A percentile compares a stretch with the other conserved stretches of the same genome.
Evolutionary conservation across 1,139 yeast species (phyloP).

Genomic region (Wickerhamomyces sp.): DNA sequence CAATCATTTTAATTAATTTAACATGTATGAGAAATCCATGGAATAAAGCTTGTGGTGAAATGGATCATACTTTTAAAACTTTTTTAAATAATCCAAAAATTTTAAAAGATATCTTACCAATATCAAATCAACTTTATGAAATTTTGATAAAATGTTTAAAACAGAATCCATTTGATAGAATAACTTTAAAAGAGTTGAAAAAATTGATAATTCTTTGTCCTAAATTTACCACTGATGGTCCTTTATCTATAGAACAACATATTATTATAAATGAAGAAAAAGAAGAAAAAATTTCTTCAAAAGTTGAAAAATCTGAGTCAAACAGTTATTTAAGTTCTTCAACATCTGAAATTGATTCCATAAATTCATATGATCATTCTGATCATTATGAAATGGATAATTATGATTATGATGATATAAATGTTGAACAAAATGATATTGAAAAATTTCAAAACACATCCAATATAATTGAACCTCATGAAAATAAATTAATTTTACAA

Average conservation of each 20-base stretch:
- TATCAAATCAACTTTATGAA: conserved; percentile 53
- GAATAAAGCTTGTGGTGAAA: conserved; percentile 67
- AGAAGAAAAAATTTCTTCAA: no score
- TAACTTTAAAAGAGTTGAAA: conserved; percentile 43
- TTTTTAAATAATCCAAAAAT: conserved; percentile 36
- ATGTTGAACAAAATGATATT: no score
- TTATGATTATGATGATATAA: no score
- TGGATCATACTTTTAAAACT: conserved; percentile 52
- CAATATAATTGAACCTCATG: no score
- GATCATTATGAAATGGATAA: background rate
- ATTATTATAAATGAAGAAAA: no score
- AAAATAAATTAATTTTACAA: background rate
- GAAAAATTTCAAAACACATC: no score
- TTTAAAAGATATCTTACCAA: conserved; percentile 40
- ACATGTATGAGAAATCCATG: conserved; percentile 88
- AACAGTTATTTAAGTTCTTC: conserved; percentile 1
- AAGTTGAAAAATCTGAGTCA: background rate
- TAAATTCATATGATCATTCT: background rate
- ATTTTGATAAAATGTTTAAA: conserved; percentile 52
- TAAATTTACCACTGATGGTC: conserved; percentile 18
- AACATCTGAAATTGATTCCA: background rate
- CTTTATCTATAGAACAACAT: conserved; percentile 15
- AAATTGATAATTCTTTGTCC: conserved; percentile 15
- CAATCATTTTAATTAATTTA: conserved; percentile 73
- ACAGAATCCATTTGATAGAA: conserved; percentile 61